Evolutionary conservation across 805 yeast genomes (phyloP), one percentile per base, ranked within the genome.

Genomic region (Wickerhamiella kurtzmanii): DNA sequence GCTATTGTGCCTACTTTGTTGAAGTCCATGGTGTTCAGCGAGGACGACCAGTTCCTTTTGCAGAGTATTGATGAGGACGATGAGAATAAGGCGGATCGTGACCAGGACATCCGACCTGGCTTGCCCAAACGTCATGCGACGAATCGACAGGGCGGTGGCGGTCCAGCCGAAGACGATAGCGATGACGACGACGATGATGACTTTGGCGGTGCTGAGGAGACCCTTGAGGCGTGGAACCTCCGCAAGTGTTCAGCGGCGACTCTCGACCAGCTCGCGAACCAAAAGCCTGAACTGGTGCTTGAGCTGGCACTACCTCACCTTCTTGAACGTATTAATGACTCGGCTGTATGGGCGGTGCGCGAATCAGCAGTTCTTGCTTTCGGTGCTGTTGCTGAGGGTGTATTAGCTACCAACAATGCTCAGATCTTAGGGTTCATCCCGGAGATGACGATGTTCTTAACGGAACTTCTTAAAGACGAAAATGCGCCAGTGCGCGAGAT

Each of bases 201-300:
- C 25, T 92, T 79, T 9, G 88, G 77, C 22, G 86, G 77, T 43
- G 82, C 75, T 45, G 82, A 73, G 43, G 80, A 73, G 47, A 78
- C 74, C 35, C 72, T 78, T 41, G 76, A 79, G 35, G 85, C 79
- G 56, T 92, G 98, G 98, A 86, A 80, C 57, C 65, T 92, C 49
- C 74, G 98, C 58, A 89, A 89, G 64, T 89, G 97, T 63, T 73
- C 95, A 3, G 97, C 97, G 2, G 92, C 96, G 3, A 82, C 96
- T 0, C 69, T 92, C 39, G 98, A 92, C 60, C 74, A 80, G 1
- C 65, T 92, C 47, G 82, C 96, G 1, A 69, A 78, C 21, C 70
- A 71, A 37, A 71, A 74, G 47, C 88, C 96, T 0, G 71, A 70
- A 11, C 77, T 75, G 48, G 88, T 85, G 2, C 67, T 89, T 41